Conservation (phyloP, 495 filamentous ascomycete genomes). For the Aspergillus coremiiformis region DNA sequence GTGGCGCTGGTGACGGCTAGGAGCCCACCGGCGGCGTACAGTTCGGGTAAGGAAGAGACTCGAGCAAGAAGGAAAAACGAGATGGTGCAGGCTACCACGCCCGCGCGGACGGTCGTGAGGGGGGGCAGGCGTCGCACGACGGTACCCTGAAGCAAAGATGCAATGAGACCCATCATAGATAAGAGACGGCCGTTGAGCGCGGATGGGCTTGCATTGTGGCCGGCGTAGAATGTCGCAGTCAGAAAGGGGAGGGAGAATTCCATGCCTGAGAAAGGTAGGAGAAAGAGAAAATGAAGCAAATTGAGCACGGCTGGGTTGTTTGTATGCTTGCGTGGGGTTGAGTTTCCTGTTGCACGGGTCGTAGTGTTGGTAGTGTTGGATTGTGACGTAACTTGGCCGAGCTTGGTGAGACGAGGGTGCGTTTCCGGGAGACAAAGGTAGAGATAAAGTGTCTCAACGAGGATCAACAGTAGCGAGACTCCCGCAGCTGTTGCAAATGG, state of each 20-base stretch:
- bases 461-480: conserved; percentile 73
- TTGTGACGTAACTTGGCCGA: conserved; percentile 20
- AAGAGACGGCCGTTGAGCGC: conserved; percentile 78
- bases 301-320: conserved; percentile 84
- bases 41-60: conserved; percentile 51
- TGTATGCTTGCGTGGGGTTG: conserved; percentile 40
- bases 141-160: conserved; percentile 79
- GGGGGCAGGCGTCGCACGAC: conserved; percentile 77
- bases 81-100: conserved; percentile 65
- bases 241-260: conserved; percentile 93
- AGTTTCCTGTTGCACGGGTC: neutral
- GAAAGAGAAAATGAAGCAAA: conserved; percentile 77
- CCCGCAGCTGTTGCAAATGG: conserved; percentile 87
- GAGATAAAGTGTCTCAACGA: conserved; percentile 82
- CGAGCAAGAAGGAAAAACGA: conserved; percentile 77
- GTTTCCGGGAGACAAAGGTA: conserved; percentile 87
- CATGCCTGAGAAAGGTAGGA: conserved; percentile 95
- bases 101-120: conserved; percentile 66
- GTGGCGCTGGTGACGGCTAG: conserved; percentile 85
- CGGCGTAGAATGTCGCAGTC: conserved; percentile 82
- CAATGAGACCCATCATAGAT: conserved; percentile 87
- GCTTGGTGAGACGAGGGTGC: conserved; percentile 46
- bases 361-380: neutral
- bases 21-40: conserved; percentile 75
- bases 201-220: conserved; percentile 45